A percentile compares a stretch with the other conserved stretches of the same genome.
phyloP scores from a whole-genome alignment of 345 rosid species.

The Bruguiera gymnorhiza region DNA sequence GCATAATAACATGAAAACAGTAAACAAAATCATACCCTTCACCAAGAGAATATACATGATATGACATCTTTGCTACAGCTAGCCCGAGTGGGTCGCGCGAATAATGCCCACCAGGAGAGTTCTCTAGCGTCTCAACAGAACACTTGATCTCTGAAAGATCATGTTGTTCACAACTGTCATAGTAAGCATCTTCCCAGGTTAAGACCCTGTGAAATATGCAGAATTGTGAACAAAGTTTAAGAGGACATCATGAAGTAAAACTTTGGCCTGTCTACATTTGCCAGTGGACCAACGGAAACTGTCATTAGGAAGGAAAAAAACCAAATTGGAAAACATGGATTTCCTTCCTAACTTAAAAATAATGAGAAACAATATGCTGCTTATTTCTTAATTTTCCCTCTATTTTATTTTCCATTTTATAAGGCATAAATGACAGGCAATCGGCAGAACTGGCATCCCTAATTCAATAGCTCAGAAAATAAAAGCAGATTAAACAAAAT shows the following conservation, averaged over 20 bases:
- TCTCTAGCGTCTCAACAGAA: slow-evolving; percentile 38
- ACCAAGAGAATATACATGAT: slow-evolving; percentile 78
- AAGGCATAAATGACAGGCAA: neutral
- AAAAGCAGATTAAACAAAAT: neutral
- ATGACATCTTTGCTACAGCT: slow-evolving; percentile 88
- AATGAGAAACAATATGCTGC: neutral
- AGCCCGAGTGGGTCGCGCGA: slow-evolving; percentile 59
- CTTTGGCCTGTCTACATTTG: neutral
- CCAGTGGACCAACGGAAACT: neutral
- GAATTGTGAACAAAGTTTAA: slow-evolving; percentile 5
- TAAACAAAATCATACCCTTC: slow-evolving; percentile 62
- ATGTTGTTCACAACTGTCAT: slow-evolving; percentile 43
- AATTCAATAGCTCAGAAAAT: neutral
- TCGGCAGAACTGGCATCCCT: neutral
- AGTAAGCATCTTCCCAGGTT: slow-evolving; percentile 88
- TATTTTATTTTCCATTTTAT: neutral
- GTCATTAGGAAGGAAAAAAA: neutral
- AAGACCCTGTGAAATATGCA: slow-evolving; percentile 58
- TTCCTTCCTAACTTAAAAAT: neutral
- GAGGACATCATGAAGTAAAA: neutral
- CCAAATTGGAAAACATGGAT: neutral
- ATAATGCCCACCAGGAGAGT: slow-evolving; percentile 33
- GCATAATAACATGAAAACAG: neutral
- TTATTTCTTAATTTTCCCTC: neutral
- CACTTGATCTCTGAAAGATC: slow-evolving; percentile 38